Percentiles rank a stretch among this genome's conserved stretches.
Conservation (phyloP, 768 basidiomycete genomes). For the Tricholoma hemisulphureum region DNA sequence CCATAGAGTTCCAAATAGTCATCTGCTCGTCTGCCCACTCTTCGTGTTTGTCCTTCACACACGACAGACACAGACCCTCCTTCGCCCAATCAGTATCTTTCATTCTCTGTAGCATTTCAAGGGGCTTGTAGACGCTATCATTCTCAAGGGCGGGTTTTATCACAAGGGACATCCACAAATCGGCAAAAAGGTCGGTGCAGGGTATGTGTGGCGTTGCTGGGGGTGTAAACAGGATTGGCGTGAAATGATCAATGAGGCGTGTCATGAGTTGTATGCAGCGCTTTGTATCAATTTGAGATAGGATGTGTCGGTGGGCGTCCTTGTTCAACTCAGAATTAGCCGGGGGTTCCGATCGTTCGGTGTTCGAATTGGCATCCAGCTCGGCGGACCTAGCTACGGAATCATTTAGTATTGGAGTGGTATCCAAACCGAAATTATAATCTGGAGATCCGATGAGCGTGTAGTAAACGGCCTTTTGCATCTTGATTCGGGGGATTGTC, state of each 20-base stretch:
- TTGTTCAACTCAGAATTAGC: neutral
- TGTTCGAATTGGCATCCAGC: constrained; percentile 8
- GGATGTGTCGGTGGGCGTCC: constrained; percentile 15
- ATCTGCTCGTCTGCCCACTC: constrained; percentile 68
- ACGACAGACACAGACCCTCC: constrained; percentile 57
- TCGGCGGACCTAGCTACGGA: constrained; percentile 1
- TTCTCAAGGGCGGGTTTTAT: constrained; percentile 61
- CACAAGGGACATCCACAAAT: constrained; percentile 70
- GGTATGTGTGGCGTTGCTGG: constrained; percentile 68
- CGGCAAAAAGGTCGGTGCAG: constrained; percentile 72
- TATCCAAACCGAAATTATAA: neutral
- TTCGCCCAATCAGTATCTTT: constrained; percentile 57
- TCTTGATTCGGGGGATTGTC: constrained; percentile 32
- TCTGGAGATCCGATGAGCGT: constrained; percentile 47
- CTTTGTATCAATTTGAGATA: constrained; percentile 32
- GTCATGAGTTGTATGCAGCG: constrained; percentile 52
- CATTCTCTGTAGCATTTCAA: constrained; percentile 66
- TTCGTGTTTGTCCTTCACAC: constrained; percentile 54
- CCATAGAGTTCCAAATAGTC: constrained; percentile 59
- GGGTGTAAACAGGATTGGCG: constrained; percentile 70
- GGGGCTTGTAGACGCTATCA: constrained; percentile 65
- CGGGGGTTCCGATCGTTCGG: neutral
- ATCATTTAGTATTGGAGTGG: neutral
- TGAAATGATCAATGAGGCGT: constrained; percentile 62
- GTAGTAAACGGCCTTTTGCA: constrained; percentile 64